Percentiles rank a stretch among this genome's conserved stretches.
These are phyloP conservation scores for Exophiala xenobiotica DNA, from an alignment of 2,329 filamentous ascomycete species.

Conservation along the genomic window DNA sequence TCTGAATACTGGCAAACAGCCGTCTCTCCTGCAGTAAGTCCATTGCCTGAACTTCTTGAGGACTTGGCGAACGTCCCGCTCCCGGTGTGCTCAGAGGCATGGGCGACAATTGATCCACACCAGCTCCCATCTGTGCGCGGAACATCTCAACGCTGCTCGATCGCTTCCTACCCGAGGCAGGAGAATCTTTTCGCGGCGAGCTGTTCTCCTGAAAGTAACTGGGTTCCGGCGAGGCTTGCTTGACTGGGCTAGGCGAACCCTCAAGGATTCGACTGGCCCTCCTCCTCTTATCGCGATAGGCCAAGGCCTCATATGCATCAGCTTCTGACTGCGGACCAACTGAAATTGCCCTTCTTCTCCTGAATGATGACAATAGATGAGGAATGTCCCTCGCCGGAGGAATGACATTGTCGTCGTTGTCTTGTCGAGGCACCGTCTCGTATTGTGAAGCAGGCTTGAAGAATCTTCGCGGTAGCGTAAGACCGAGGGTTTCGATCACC, in stretches of 20 bases:
- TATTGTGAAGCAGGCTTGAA: constrained; percentile 91
- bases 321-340: constrained; percentile 93
- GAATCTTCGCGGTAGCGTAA: constrained; percentile 82
- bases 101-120: constrained; percentile 33
- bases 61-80: constrained; percentile 6
- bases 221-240: constrained; percentile 15
- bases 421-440: constrained; percentile 71
- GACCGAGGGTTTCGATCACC: constrained; percentile 73
- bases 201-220: constrained; percentile 10
- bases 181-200: background rate
- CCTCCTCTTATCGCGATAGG: constrained; percentile 74
- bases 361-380: constrained; percentile 74
- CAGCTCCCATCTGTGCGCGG: constrained; percentile 72
- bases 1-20: constrained; percentile 80
- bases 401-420: constrained; percentile 82
- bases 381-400: constrained; percentile 87
- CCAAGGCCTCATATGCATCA: constrained; percentile 92
- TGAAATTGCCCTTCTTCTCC: constrained; percentile 75
- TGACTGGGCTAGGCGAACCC: constrained; percentile 10
- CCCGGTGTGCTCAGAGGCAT: constrained; percentile 2
- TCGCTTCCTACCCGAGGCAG: constrained; percentile 19
- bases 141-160: constrained; percentile 57
- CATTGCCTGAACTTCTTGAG: constrained; percentile 33
- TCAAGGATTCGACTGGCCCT: constrained; percentile 54
- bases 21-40: constrained; percentile 61